phyloP scores from a whole-genome alignment of 306 rosid genomes.

The Dryas octopetala region DNA sequence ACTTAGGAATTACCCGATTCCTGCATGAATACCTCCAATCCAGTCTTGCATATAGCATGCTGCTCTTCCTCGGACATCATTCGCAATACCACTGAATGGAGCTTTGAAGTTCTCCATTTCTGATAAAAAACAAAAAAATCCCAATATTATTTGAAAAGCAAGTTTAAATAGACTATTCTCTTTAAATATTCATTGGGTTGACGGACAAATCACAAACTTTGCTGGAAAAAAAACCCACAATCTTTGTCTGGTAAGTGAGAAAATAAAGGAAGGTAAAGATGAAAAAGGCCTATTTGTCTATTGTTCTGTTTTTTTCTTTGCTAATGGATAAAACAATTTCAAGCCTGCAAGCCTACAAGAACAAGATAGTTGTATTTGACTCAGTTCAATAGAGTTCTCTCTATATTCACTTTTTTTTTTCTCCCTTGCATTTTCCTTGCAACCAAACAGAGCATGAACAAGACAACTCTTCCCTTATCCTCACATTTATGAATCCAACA shows the following conservation, averaged over 20 bases:
- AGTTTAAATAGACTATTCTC: neutral
- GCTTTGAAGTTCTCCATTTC: constrained; percentile 52
- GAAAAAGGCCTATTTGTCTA: neutral
- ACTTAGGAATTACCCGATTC: constrained; percentile 48
- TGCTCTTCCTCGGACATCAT: constrained; percentile 61
- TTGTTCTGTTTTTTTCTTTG: neutral
- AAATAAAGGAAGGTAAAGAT: neutral
- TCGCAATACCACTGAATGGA: constrained; percentile 64
- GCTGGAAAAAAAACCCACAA: neutral
- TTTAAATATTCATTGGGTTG: neutral
- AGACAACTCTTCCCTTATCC: neutral
- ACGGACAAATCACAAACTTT: neutral
- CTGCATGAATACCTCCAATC: constrained; percentile 55
- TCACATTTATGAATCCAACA: neutral
- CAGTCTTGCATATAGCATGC: constrained; percentile 75
- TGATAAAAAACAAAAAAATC: neutral
- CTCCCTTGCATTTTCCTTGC: constrained; percentile 8
- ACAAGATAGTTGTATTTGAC: neutral
- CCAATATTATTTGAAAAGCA: neutral
- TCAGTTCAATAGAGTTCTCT: neutral
- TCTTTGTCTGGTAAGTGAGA: neutral
- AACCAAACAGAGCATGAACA: constrained; percentile 20
- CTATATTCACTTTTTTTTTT: neutral
- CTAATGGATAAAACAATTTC: neutral
- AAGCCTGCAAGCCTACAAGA: neutral